Evolutionary conservation across 768 basidiomycete species (phyloP).

Genomic region (Nidularia pulvinata): DNA sequence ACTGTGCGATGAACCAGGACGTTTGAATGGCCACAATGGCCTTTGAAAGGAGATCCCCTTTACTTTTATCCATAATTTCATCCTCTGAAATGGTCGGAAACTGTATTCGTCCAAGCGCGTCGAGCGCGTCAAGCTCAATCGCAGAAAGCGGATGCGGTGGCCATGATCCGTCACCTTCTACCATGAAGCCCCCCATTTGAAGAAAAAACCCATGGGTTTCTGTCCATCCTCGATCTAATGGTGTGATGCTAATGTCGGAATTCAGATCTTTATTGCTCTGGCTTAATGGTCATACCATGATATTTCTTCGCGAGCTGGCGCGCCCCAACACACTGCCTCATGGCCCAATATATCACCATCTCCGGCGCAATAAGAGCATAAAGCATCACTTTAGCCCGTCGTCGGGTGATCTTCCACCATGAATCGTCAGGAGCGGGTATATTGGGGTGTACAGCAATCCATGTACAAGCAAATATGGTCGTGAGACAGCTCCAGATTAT

Average conservation of each 20-base stretch:
- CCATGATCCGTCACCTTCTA: slow-evolving; percentile 6
- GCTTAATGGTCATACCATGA: background rate
- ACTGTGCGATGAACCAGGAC: slow-evolving; percentile 25
- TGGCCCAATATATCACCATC: background rate
- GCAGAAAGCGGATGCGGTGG: background rate
- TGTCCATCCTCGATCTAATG: slow-evolving; percentile 5
- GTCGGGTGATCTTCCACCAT: background rate
- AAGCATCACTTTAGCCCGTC: background rate
- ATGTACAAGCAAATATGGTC: background rate
- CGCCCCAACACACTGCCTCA: background rate
- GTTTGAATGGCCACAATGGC: slow-evolving; percentile 24
- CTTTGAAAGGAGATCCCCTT: slow-evolving; percentile 26
- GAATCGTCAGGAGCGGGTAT: background rate
- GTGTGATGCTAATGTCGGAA: background rate
- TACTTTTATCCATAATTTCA: slow-evolving; percentile 12
- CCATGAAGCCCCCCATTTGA: background rate
- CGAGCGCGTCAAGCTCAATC: background rate
- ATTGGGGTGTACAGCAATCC: background rate
- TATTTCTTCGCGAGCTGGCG: background rate
- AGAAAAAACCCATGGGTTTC: slow-evolving; percentile 5
- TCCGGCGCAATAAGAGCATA: background rate
- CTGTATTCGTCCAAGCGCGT: background rate
- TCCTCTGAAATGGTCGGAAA: slow-evolving; percentile 1
- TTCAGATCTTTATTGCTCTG: background rate
- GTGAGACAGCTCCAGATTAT: background rate